A percentile compares a stretch with the other conserved stretches of the same genome.
Evolutionary conservation across 352 stramenopile genomes (phyloP).

Genomic region (Phytopythium cucurbitacearum): DNA sequence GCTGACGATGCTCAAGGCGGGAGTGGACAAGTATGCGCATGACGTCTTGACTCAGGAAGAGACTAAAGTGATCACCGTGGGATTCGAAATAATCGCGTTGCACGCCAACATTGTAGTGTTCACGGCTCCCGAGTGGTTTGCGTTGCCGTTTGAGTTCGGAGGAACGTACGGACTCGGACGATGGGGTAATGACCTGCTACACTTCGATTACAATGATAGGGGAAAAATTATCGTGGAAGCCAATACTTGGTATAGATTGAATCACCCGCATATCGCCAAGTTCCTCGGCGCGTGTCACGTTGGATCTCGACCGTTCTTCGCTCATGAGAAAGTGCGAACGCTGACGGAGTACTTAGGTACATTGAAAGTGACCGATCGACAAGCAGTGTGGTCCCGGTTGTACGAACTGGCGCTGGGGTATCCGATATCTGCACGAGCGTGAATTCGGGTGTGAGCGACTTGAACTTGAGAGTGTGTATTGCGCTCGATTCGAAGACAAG

Average conservation of each 20-base stretch:
- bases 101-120: no score
- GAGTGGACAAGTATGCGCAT: no score
- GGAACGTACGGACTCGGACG: no score
- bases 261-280: slow-evolving; percentile 12
- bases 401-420: not conserved
- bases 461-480: not conserved
- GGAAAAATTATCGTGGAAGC: not conserved
- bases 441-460: not conserved
- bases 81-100: no score
- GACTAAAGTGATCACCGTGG: no score
- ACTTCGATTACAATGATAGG: not conserved
- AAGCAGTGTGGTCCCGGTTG: not conserved
- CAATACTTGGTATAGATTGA: not conserved
- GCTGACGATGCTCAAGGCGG: no score
- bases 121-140: no score
- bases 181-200: no score
- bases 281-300: slow-evolving; percentile 17
- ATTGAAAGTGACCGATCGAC: not conserved
- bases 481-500: not conserved
- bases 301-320: not conserved
- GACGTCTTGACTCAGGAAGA: not conserved
- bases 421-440: not conserved
- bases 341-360: not conserved
- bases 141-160: no score
- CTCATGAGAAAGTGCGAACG: not conserved